Evolutionary conservation across 768 basidiomycete species (phyloP).

Genomic region (Heimioporus sp.): DNA sequence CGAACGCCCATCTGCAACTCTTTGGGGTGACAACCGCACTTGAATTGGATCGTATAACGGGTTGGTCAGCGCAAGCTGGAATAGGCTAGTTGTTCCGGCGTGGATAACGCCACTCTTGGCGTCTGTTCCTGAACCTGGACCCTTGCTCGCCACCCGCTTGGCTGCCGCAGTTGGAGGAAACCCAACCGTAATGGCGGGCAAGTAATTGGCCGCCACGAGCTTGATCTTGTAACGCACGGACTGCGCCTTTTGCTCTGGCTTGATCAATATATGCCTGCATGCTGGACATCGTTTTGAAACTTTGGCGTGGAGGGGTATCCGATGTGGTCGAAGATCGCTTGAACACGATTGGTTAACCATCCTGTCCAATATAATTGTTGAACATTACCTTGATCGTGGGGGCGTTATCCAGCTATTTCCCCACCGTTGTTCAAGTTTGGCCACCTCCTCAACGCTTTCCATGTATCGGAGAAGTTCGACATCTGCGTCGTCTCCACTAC

Average conservation of each 20-base stretch:
- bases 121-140: slow-evolving; percentile 34
- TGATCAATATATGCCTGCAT: slow-evolving; percentile 96
- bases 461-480: slow-evolving; percentile 67
- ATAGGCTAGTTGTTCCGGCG: slow-evolving; percentile 78
- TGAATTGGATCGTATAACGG: slow-evolving; percentile 95
- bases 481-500: slow-evolving; percentile 66
- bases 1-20: slow-evolving; percentile 41
- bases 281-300: slow-evolving; percentile 92
- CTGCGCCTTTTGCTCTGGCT: slow-evolving; percentile 96
- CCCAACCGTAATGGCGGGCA: slow-evolving; percentile 78
- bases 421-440: slow-evolving; percentile 79
- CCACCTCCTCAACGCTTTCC: slow-evolving; percentile 60
- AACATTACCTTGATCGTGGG: slow-evolving; percentile 54
- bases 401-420: slow-evolving; percentile 73
- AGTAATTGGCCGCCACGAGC: slow-evolving; percentile 91
- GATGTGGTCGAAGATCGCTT: slow-evolving; percentile 83
- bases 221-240: slow-evolving; percentile 97
- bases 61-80: slow-evolving; percentile 90
- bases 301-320: slow-evolving; percentile 91
- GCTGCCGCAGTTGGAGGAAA: slow-evolving; percentile 55
- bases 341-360: slow-evolving; percentile 1
- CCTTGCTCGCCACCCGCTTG: slow-evolving; percentile 38
- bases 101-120: slow-evolving; percentile 47
- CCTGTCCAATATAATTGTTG: neutral
- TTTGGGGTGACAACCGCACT: slow-evolving; percentile 80